phyloP scores from a whole-genome alignment of 768 basidiomycete species.

The Mycena amicta region DNA sequence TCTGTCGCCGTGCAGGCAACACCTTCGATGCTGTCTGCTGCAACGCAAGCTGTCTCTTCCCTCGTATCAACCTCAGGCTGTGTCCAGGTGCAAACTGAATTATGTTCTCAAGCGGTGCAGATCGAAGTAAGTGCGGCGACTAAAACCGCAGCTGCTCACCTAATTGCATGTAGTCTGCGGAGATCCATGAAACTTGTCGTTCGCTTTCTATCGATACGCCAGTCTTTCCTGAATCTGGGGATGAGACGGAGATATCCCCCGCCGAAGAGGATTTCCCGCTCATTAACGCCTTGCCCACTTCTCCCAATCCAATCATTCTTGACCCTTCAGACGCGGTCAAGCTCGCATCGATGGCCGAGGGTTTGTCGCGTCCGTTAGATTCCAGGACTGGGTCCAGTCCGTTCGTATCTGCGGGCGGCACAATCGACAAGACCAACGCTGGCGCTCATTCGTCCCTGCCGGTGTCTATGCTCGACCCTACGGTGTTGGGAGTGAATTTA shows the following conservation, averaged over 20 bases:
- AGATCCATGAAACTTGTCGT: neutral
- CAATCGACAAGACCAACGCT: no score
- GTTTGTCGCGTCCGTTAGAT: no score
- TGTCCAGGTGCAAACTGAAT: neutral
- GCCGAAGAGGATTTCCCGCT: slow-evolving; percentile 12
- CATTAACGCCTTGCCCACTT: no score
- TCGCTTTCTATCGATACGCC: slow-evolving; percentile 14
- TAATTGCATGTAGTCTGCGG: neutral
- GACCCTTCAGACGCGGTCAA: no score
- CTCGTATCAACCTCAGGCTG: neutral
- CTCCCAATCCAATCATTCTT: no score
- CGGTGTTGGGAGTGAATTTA: no score
- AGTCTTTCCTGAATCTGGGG: slow-evolving; percentile 29
- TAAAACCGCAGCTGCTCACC: no score
- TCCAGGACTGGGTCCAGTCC: no score
- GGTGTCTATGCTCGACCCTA: no score
- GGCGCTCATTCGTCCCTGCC: no score
- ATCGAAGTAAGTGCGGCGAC: neutral
- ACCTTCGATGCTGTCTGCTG: neutral
- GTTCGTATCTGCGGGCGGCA: no score
- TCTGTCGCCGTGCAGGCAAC: slow-evolving; percentile 13
- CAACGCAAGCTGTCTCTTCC: neutral
- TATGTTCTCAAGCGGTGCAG: neutral
- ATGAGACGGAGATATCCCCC: slow-evolving; percentile 30
- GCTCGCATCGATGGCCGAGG: no score